Percentiles rank a stretch among this genome's conserved stretches.
These are phyloP conservation scores for Eragrostis nindensis DNA, from an alignment of 176 grass and related monocot species.

Conservation along the genomic window DNA sequence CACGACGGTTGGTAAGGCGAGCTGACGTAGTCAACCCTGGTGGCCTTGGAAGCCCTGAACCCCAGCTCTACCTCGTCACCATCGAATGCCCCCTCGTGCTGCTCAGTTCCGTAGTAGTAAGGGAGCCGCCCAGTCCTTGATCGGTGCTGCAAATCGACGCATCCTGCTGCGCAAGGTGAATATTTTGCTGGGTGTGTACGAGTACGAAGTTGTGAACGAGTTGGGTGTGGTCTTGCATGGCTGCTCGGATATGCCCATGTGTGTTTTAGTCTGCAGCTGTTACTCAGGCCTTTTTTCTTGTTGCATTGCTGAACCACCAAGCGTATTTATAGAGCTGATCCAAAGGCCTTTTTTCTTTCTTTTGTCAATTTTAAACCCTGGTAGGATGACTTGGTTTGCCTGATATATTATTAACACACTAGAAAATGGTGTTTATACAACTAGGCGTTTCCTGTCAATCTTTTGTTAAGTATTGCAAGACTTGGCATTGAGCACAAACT, in stretches of 20 bases:
- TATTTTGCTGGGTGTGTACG: background rate
- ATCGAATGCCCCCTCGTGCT: conserved; percentile 38
- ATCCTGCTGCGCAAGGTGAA: conserved; percentile 31
- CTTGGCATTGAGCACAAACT: background rate
- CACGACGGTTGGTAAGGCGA: conserved; percentile 43
- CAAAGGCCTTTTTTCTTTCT: too few species aligned
- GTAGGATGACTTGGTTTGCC: background rate
- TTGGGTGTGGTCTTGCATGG: conserved; percentile 8
- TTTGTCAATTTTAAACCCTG: background rate
- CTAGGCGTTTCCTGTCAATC: conserved; percentile 12
- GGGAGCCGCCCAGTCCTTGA: conserved; percentile 34
- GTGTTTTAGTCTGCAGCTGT: background rate
- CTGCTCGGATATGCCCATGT: conserved; percentile 25
- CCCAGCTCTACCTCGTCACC: conserved; percentile 37
- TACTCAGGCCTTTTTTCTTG: conserved; percentile 10
- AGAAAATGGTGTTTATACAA: background rate
- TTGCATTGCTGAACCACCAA: background rate
- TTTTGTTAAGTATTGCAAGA: background rate
- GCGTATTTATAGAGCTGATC: conserved; percentile 22
- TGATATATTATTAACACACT: background rate
- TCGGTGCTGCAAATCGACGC: conserved; percentile 10
- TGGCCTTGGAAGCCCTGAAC: conserved; percentile 34
- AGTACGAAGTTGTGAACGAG: background rate
- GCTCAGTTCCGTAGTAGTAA: conserved; percentile 12
- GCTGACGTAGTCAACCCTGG: conserved; percentile 48